Percentiles rank a stretch among this genome's conserved stretches.
Conservation (phyloP, 345 rosid species). For the Cardamine chenopodiifolia region DNA sequence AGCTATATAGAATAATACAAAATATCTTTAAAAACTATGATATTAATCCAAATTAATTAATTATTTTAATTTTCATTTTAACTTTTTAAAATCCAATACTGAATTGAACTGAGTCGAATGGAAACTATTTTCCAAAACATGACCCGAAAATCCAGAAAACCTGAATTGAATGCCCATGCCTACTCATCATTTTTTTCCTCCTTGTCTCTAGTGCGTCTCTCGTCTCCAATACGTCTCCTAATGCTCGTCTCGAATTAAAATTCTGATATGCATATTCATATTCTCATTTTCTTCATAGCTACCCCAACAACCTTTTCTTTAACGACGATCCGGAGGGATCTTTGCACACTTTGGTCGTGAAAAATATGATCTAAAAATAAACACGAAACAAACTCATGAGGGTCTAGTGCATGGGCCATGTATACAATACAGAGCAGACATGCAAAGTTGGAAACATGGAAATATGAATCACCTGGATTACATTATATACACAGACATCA, state of each 20-base stretch:
- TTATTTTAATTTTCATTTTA: no score
- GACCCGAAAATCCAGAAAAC: not conserved
- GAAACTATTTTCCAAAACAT: not conserved
- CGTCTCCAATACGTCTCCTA: not conserved
- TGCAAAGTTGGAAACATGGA: slow-evolving; percentile 43
- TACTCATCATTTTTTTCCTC: not conserved
- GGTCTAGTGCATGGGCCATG: slow-evolving; percentile 41
- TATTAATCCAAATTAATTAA: no score
- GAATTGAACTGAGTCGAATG: not conserved
- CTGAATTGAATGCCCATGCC: not conserved
- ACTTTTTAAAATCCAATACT: no score
- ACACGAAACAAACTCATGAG: slow-evolving; percentile 11
- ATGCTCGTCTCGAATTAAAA: not conserved
- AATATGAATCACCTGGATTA: slow-evolving; percentile 44
- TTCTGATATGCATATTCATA: not conserved
- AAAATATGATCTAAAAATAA: not conserved
- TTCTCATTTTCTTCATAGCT: not conserved
- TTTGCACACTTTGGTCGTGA: not conserved
- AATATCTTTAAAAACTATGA: no score
- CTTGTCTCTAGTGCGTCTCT: not conserved
- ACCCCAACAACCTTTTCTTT: not conserved
- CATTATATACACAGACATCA: slow-evolving; percentile 42
- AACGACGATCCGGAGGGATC: not conserved
- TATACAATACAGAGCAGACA: slow-evolving; percentile 31
- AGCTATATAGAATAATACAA: not conserved